Conservation (phyloP, 2,329 filamentous ascomycete genomes). For the Trichoderma sp. region DNA sequence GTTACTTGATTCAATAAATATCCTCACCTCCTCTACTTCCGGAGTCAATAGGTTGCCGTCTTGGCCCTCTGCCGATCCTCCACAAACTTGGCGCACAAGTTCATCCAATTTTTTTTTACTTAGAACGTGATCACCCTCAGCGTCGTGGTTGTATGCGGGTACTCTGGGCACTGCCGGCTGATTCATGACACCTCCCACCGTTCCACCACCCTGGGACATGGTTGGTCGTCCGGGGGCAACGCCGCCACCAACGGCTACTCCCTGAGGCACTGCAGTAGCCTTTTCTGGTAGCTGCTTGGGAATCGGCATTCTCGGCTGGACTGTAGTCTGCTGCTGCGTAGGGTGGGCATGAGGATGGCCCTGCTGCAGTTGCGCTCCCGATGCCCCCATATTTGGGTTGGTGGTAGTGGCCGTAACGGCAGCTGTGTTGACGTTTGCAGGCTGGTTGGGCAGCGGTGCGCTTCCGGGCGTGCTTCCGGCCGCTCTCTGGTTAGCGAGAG, state of each 20-base stretch:
- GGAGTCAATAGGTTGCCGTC: conserved; percentile 78
- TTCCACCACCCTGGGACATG: conserved; percentile 71
- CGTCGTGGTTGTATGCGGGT: conserved; percentile 81
- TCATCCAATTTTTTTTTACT: conserved; percentile 98
- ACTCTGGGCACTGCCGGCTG: conserved; percentile 82
- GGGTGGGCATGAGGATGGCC: conserved; percentile 24
- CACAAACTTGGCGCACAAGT: conserved; percentile 88
- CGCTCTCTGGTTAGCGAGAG: conserved; percentile 44
- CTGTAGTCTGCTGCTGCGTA: conserved; percentile 38
- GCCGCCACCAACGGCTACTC: conserved; percentile 66
- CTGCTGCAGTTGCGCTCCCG: conserved; percentile 30
- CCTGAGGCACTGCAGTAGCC: conserved; percentile 66
- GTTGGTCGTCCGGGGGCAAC: conserved; percentile 72
- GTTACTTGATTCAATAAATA: neutral
- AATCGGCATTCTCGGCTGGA: conserved; percentile 70
- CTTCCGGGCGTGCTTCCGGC: conserved; percentile 33
- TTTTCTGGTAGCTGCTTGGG: conserved; percentile 71
- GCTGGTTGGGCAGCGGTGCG: conserved; percentile 31
- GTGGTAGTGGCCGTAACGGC: conserved; percentile 27
- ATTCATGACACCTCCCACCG: conserved; percentile 76
- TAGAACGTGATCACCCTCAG: conserved; percentile 87
- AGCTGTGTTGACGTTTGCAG: conserved; percentile 29
- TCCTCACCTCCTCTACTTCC: conserved; percentile 87
- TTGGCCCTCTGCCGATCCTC: conserved; percentile 67
- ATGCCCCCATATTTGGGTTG: conserved; percentile 34